Percentiles rank a stretch among this genome's conserved stretches.
Evolutionary conservation across 2,329 filamentous ascomycete species (phyloP).

Genomic region (Pseudodiploospora longispora): DNA sequence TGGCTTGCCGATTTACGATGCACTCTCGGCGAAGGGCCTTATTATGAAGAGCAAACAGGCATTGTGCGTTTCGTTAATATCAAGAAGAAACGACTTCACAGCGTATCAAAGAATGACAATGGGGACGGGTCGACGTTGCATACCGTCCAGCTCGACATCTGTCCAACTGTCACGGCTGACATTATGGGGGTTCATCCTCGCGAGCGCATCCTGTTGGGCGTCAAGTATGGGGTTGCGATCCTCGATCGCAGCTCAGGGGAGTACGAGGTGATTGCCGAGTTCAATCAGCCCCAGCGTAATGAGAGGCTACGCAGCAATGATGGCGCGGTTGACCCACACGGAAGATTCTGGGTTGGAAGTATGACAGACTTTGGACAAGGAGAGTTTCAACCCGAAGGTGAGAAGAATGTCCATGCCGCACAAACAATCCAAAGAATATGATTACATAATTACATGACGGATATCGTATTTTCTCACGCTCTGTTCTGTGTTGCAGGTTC

Average conservation of each 20-base stretch:
- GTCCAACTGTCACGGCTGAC: conserved; percentile 65
- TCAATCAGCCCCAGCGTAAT: conserved; percentile 31
- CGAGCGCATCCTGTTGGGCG: conserved; percentile 65
- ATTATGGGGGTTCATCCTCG: conserved; percentile 56
- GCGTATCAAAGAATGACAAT: conserved; percentile 56
- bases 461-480: not conserved
- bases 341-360: conserved; percentile 75
- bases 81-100: conserved; percentile 65
- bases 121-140: conserved; percentile 58
- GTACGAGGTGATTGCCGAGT: conserved; percentile 46
- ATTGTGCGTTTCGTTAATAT: conserved; percentile 76
- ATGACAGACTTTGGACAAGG: conserved; percentile 68
- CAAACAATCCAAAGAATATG: not conserved
- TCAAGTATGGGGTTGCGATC: conserved; percentile 76
- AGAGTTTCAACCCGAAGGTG: conserved; percentile 53
- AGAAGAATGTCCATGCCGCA: conserved; percentile 12
- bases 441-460: not conserved
- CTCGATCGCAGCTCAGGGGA: conserved; percentile 54
- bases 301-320: conserved; percentile 66
- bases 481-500: conserved; percentile 42
- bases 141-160: conserved; percentile 48
- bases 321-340: conserved; percentile 69
- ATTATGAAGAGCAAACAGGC: conserved; percentile 58
- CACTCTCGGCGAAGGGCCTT: conserved; percentile 65
- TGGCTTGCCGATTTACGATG: conserved; percentile 52